Percentiles rank a stretch among this genome's conserved stretches.
phyloP scores from a whole-genome alignment of 108 stramenopile species.

The Fragilaria radians region DNA sequence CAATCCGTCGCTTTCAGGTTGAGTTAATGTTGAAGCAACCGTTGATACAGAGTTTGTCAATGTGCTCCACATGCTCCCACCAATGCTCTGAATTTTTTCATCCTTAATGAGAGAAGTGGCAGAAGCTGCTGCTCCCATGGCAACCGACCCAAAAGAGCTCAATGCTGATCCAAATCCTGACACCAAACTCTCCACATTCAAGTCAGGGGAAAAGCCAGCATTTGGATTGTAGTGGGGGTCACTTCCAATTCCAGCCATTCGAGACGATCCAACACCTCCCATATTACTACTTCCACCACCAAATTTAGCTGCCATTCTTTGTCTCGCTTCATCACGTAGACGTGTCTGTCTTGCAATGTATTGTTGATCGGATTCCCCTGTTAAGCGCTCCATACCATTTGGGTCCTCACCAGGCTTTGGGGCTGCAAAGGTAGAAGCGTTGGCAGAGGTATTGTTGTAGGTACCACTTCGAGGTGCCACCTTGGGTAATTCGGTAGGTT shows the following conservation, averaged over 20 bases:
- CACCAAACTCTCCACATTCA: constrained; percentile 31
- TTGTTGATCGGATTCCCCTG: constrained; percentile 84
- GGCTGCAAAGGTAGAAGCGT: constrained; percentile 13
- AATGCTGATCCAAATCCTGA: constrained; percentile 57
- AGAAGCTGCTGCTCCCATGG: constrained; percentile 35
- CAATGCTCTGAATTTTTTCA: constrained; percentile 27
- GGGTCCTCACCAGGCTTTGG: constrained; percentile 37
- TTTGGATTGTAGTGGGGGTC: constrained; percentile 68
- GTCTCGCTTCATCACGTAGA: constrained; percentile 76
- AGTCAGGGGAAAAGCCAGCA: constrained; percentile 20
- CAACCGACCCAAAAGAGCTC: constrained; percentile 20
- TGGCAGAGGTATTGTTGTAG: constrained; percentile 11
- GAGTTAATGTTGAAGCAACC: constrained; percentile 47
- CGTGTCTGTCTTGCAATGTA: constrained; percentile 90
- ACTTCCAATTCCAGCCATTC: constrained; percentile 76
- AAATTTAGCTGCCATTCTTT: constrained; percentile 85
- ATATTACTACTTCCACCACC: constrained; percentile 34
- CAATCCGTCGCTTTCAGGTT: constrained; percentile 61
- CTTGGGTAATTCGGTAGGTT: constrained; percentile 60
- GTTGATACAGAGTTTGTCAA: constrained; percentile 45
- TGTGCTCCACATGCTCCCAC: constrained; percentile 76
- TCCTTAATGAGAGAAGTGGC: constrained; percentile 36
- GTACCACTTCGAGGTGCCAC: constrained; percentile 10
- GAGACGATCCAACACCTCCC: constrained; percentile 50
- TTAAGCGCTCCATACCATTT: constrained; percentile 87